Evolutionary conservation across 768 basidiomycete genomes (phyloP).

Genomic region (Suillus spraguei): DNA sequence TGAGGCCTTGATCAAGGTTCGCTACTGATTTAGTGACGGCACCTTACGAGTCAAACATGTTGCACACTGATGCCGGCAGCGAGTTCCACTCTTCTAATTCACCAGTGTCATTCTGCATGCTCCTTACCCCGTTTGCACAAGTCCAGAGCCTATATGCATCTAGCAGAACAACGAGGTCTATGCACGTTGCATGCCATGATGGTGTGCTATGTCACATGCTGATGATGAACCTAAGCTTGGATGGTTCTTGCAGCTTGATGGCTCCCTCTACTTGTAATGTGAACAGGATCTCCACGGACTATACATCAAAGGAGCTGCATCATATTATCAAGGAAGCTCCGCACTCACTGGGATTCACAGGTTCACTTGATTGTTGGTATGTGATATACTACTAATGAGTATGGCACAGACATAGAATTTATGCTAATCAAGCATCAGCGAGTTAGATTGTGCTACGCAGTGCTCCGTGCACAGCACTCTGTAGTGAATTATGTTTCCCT

Average conservation of each 20-base stretch:
- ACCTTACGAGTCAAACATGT: not conserved
- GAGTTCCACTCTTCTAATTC: not conserved
- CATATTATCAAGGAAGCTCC: conserved; percentile 71
- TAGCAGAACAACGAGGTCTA: conserved; percentile 58
- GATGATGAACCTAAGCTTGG: not conserved
- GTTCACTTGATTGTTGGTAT: conserved; percentile 83
- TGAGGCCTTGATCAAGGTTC: no score
- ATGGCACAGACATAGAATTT: not conserved
- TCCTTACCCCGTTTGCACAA: not conserved
- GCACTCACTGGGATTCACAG: conserved; percentile 51
- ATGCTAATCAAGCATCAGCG: no score
- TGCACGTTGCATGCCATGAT: conserved; percentile 63
- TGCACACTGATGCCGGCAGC: not conserved
- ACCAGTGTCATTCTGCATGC: not conserved
- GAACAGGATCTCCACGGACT: no score
- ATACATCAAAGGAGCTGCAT: conserved; percentile 93
- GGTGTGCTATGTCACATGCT: conserved; percentile 45
- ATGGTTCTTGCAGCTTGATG: not conserved
- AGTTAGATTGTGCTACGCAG: no score
- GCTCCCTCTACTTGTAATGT: no score
- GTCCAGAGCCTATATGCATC: conserved; percentile 45
- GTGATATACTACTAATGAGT: conserved; percentile 25
- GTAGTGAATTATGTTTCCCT: no score
- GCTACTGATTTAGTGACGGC: no score
- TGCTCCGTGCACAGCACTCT: no score